Percentiles rank a stretch among this genome's conserved stretches.
phyloP scores from a whole-genome alignment of 306 rosid species.

The Trichosanthes cucumerina region DNA sequence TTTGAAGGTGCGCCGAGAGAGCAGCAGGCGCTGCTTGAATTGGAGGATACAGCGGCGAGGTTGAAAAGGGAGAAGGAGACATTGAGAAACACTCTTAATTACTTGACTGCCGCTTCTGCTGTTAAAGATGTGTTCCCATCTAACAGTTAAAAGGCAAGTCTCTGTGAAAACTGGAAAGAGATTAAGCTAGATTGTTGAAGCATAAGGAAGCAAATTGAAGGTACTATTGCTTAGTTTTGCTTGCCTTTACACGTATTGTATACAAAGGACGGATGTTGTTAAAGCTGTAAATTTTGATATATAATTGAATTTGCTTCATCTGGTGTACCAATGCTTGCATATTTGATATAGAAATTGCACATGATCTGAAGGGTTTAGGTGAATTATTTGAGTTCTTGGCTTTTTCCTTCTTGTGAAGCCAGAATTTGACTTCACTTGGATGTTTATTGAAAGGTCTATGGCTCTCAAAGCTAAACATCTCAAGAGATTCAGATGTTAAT shows the following conservation, averaged over 20 bases:
- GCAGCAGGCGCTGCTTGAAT: conserved; percentile 89
- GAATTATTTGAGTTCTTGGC: background rate
- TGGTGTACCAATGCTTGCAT: background rate
- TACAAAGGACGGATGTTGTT: conserved; percentile 6
- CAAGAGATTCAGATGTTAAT: background rate
- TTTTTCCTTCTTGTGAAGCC: background rate
- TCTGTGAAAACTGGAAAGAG: background rate
- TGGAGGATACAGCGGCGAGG: conserved; percentile 83
- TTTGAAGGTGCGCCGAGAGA: conserved; percentile 98
- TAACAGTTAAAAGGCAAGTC: conserved; percentile 15
- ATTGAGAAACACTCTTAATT: conserved; percentile 73
- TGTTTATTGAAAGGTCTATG: background rate
- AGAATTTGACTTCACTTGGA: background rate
- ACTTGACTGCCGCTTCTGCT: conserved; percentile 94
- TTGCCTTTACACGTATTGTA: background rate
- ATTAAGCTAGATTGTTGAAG: conserved; percentile 10
- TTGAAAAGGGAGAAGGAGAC: conserved; percentile 90
- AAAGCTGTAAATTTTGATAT: conserved; percentile 35
- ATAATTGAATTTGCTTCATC: conserved; percentile 18
- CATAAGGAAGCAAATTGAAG: conserved; percentile 13
- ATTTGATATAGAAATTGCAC: conserved; percentile 2
- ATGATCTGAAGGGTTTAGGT: background rate
- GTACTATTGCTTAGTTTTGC: conserved; percentile 15
- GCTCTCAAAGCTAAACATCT: background rate
- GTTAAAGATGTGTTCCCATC: conserved; percentile 92